Evolutionary conservation across 345 rosid species (phyloP).

Genomic region (Excoecaria cochinchinensis): DNA sequence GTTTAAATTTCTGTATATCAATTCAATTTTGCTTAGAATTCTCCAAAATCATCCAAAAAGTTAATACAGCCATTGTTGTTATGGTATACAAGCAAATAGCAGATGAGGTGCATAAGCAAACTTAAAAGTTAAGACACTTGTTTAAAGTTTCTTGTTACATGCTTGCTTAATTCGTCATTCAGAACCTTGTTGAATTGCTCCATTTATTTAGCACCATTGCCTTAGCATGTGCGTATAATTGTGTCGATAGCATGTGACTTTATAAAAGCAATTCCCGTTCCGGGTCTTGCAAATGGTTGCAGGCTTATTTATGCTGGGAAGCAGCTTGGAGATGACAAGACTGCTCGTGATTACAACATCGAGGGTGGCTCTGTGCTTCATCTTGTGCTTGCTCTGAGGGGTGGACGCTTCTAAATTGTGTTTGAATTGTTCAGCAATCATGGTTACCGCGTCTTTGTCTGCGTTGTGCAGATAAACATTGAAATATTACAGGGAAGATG

Average conservation of each 20-base stretch:
- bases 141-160: background rate
- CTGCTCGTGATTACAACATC: slow-evolving; percentile 84
- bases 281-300: slow-evolving; percentile 1
- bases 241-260: background rate
- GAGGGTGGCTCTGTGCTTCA: slow-evolving; percentile 99
- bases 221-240: background rate
- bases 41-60: background rate
- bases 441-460: background rate
- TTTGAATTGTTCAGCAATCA: background rate
- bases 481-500: background rate
- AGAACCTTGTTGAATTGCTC: background rate
- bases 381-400: slow-evolving; percentile 95
- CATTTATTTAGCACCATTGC: background rate
- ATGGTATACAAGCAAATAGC: background rate
- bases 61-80: background rate
- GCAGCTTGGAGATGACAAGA: slow-evolving; percentile 96
- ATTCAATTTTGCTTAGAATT: background rate
- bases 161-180: background rate
- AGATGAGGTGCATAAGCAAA: background rate
- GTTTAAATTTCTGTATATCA: background rate
- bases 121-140: background rate
- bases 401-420: slow-evolving; percentile 40
- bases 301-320: slow-evolving; percentile 88
- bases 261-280: background rate
- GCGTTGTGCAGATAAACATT: background rate